Percentiles rank a stretch among this genome's conserved stretches.
Conservation (phyloP, 345 rosid genomes). For the Raphanus raphanistrum region DNA sequence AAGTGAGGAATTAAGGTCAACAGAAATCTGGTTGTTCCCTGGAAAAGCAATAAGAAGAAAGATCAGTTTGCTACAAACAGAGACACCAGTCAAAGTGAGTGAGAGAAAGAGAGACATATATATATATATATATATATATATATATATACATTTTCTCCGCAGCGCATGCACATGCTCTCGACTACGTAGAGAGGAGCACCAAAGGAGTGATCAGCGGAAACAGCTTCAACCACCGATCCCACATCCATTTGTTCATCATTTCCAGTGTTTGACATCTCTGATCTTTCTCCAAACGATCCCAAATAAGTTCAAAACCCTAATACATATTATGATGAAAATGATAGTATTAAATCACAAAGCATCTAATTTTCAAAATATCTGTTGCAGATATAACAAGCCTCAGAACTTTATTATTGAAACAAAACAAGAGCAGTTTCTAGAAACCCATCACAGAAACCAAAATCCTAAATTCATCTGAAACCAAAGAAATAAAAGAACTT, state of each 20-base stretch:
- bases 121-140: constrained; percentile 24
- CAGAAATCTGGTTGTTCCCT: constrained; percentile 77
- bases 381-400: background rate
- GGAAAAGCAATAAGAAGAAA: constrained; percentile 2
- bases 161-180: constrained; percentile 96
- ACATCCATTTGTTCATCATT: constrained; percentile 53
- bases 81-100: background rate
- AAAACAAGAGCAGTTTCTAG: constrained; percentile 3
- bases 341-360: background rate
- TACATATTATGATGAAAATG: background rate
- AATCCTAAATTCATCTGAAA: background rate
- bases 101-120: background rate
- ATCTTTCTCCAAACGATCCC: constrained; percentile 7
- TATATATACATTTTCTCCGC: constrained; percentile 64
- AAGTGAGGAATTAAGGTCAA: constrained; percentile 86
- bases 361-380: background rate
- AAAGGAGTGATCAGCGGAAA: constrained; percentile 48
- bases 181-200: constrained; percentile 78
- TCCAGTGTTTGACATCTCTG: constrained; percentile 22
- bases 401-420: background rate
- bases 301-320: background rate
- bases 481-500: background rate
- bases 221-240: constrained; percentile 79
- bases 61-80: background rate
- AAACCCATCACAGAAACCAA: background rate